Evolutionary conservation across 371 early-diverging fungal species (phyloP).

Genomic region (Syncephalastrum sp.): DNA sequence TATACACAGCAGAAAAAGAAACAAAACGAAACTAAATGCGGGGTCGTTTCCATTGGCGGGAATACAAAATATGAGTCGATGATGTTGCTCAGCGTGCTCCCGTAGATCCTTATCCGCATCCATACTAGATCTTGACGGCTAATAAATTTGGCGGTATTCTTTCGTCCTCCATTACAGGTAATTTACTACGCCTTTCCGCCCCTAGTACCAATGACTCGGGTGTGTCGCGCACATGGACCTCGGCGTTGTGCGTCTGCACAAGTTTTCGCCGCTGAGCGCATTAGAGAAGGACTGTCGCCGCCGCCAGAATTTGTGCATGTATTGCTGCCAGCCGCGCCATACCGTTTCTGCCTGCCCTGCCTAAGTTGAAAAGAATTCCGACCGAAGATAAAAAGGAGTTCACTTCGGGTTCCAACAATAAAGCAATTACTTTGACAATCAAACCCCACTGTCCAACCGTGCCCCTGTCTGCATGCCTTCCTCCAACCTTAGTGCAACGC

Average conservation of each 20-base stretch:
- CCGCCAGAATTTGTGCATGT: constrained; percentile 5
- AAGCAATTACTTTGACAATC: background rate
- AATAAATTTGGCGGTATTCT: too few species aligned
- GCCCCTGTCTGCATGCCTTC: background rate
- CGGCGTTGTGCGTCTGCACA: background rate
- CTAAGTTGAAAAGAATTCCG: background rate
- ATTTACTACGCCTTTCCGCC: too few species aligned
- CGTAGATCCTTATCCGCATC: too few species aligned
- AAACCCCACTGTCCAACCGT: constrained; percentile 8
- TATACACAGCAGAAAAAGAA: too few species aligned
- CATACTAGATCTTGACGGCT: too few species aligned
- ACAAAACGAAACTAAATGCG: too few species aligned
- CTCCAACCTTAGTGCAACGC: background rate
- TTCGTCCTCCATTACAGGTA: too few species aligned
- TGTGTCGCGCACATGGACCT: constrained; percentile 5
- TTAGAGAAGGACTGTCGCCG: constrained; percentile 9
- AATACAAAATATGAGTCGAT: too few species aligned
- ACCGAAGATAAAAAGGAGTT: constrained; percentile 9
- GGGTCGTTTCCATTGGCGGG: too few species aligned
- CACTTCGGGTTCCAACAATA: constrained; percentile 2
- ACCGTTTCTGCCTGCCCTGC: constrained; percentile 3
- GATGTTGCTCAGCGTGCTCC: too few species aligned
- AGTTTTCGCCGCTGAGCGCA: constrained; percentile 1
- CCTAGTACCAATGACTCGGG: too few species aligned
- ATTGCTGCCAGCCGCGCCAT: constrained; percentile 7